Evolutionary conservation across 1,284 basidiomycete genomes (phyloP).

Genomic region (Moesziomyces antarcticus): DNA sequence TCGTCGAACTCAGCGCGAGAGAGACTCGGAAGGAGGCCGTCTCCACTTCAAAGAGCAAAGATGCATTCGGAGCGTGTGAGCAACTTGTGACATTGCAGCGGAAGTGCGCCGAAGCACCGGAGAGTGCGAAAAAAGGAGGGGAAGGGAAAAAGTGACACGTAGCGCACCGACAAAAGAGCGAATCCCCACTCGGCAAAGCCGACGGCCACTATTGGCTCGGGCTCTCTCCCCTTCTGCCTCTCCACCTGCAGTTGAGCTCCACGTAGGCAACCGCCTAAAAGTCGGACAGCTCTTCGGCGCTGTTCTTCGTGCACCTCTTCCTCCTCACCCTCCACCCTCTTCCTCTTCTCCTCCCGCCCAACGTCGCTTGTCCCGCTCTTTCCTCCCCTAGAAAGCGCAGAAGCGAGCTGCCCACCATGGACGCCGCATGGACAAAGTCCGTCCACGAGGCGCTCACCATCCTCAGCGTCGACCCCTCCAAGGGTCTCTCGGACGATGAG

Average conservation of each 20-base stretch:
- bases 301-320: too few relatives aligned
- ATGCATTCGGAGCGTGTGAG: too few relatives aligned
- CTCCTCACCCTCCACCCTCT: neutral
- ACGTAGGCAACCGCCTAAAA: neutral
- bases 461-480: constrained; percentile 49
- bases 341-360: neutral
- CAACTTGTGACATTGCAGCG: neutral
- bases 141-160: neutral
- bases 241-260: neutral
- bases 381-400: neutral
- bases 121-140: neutral
- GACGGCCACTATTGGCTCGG: neutral
- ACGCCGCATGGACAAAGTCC: constrained; percentile 61
- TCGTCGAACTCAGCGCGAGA: too few relatives aligned
- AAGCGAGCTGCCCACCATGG: constrained; percentile 39
- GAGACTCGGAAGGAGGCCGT: neutral
- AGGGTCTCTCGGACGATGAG: constrained; percentile 58
- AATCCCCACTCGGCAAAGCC: neutral
- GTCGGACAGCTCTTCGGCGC: neutral
- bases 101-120: neutral
- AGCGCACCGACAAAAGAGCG: neutral
- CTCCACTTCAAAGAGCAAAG: too few relatives aligned
- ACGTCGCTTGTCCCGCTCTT: neutral
- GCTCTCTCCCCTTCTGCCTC: neutral
- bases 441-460: constrained; percentile 54